These are phyloP conservation scores for Rubroboletus satanas DNA, from an alignment of 768 basidiomycete species.

Conservation along the genomic window DNA sequence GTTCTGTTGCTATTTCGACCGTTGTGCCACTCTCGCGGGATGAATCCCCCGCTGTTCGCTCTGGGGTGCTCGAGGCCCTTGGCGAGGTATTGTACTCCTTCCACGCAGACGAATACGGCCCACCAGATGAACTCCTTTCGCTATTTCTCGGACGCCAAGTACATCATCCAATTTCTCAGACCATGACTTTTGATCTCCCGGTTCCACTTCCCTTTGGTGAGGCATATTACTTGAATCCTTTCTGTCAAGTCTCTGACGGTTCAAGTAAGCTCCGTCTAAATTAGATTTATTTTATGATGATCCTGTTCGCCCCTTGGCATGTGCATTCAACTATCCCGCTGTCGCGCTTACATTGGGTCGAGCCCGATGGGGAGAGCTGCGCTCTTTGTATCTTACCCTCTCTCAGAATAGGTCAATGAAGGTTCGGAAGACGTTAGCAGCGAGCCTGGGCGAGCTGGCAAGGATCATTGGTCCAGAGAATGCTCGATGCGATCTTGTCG, in stretches of 20 bases:
- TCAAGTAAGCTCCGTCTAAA: constrained; percentile 20
- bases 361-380: constrained; percentile 69
- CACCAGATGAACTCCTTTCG: constrained; percentile 68
- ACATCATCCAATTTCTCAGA: constrained; percentile 36
- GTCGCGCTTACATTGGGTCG: constrained; percentile 79
- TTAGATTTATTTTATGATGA: constrained; percentile 55
- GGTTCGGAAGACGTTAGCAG: constrained; percentile 77
- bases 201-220: constrained; percentile 17
- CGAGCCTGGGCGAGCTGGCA: constrained; percentile 86
- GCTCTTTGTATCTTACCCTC: constrained; percentile 63
- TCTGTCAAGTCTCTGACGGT: constrained; percentile 3
- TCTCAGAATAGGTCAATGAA: constrained; percentile 56
- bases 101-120: constrained; percentile 53
- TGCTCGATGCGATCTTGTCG: constrained; percentile 63
- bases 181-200: constrained; percentile 6
- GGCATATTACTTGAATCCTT: neutral
- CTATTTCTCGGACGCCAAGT: constrained; percentile 69
- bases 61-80: constrained; percentile 78
- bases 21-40: constrained; percentile 62
- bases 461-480: constrained; percentile 75
- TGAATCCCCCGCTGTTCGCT: constrained; percentile 62
- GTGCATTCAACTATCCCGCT: constrained; percentile 90
- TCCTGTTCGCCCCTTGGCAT: constrained; percentile 69
- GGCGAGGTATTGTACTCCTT: constrained; percentile 90
- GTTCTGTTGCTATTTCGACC: constrained; percentile 61